A percentile compares a stretch with the other conserved stretches of the same genome.
Conservation (phyloP, 495 filamentous ascomycete species). For the Aspergillus olivimuriae region DNA sequence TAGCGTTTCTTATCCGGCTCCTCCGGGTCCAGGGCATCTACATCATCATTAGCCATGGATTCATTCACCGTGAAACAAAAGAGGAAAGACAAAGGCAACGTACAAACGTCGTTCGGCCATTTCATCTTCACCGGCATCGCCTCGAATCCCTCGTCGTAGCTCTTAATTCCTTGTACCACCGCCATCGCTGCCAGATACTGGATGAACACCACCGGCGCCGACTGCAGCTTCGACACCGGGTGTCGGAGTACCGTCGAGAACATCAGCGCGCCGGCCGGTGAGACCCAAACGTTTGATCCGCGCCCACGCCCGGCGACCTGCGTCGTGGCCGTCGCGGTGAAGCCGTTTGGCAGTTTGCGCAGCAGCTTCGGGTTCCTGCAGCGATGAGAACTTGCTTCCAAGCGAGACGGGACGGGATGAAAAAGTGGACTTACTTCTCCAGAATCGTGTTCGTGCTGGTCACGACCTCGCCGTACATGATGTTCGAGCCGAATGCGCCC, state of each 20-base stretch:
- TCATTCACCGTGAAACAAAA: too few species aligned
- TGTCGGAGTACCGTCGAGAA: constrained; percentile 85
- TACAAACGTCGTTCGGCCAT: constrained; percentile 95
- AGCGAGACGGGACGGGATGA: too few species aligned
- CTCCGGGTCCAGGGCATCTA: constrained; percentile 67
- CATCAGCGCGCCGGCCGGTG: constrained; percentile 77
- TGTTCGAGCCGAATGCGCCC: constrained; percentile 62
- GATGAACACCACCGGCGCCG: constrained; percentile 85
- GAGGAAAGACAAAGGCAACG: too few species aligned
- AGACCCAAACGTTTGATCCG: constrained; percentile 91
- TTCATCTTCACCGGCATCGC: constrained; percentile 79
- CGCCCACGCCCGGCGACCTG: constrained; percentile 90
- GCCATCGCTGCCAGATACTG: constrained; percentile 91
- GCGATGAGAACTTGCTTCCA: constrained; percentile 11
- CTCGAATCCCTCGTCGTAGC: constrained; percentile 69
- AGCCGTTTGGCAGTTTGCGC: constrained; percentile 68
- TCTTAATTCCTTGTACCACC: constrained; percentile 78
- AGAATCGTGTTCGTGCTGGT: constrained; percentile 94
- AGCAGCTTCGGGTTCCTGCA: constrained; percentile 71
- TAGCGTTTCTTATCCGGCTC: constrained; percentile 55
- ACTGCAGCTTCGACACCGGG: constrained; percentile 57
- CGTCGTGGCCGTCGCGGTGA: constrained; percentile 84
- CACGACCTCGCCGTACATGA: constrained; percentile 88
- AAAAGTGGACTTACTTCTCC: constrained; percentile 76
- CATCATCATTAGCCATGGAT: background rate